Conservation (phyloP, 768 basidiomycete species). For the Trichaptum fuscoviolaceum region DNA sequence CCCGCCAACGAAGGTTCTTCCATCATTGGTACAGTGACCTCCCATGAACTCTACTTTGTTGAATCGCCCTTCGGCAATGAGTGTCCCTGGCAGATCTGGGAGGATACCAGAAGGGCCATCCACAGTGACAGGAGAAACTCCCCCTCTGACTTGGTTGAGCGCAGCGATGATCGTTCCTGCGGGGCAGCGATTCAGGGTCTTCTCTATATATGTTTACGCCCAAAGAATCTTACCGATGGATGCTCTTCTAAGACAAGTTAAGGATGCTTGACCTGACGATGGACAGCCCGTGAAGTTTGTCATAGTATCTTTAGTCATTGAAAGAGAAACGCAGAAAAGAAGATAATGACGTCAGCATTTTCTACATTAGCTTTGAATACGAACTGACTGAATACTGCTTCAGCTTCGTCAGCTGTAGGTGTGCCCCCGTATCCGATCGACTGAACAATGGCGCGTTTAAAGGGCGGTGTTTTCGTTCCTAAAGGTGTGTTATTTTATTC, state of each 20-base stretch:
- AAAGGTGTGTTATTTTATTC: constrained; percentile 2
- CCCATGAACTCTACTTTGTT: constrained; percentile 30
- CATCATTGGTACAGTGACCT: constrained; percentile 40
- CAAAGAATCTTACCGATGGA: constrained; percentile 23
- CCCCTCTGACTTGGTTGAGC: constrained; percentile 31
- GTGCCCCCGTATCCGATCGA: constrained; percentile 40
- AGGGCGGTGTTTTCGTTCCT: constrained; percentile 31
- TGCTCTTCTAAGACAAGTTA: constrained; percentile 33
- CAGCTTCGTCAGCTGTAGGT: constrained; percentile 20
- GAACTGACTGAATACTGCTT: constrained; percentile 30
- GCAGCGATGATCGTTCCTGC: constrained; percentile 34
- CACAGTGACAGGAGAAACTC: constrained; percentile 19
- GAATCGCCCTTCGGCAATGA: constrained; percentile 30
- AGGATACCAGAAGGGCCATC: constrained; percentile 13
- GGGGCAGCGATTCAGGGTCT: not conserved
- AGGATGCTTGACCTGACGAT: constrained; percentile 20
- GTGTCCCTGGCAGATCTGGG: constrained; percentile 32
- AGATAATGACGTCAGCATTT: not conserved
- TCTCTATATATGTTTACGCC: not conserved
- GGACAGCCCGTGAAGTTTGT: constrained; percentile 26
- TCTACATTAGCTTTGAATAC: not conserved
- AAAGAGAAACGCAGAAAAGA: not conserved
- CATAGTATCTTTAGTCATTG: constrained; percentile 13
- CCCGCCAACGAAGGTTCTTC: constrained; percentile 35
- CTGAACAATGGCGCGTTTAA: constrained; percentile 35